phyloP scores from a whole-genome alignment of 805 yeast genomes.

The Wickerhamiella qilinensis region DNA sequence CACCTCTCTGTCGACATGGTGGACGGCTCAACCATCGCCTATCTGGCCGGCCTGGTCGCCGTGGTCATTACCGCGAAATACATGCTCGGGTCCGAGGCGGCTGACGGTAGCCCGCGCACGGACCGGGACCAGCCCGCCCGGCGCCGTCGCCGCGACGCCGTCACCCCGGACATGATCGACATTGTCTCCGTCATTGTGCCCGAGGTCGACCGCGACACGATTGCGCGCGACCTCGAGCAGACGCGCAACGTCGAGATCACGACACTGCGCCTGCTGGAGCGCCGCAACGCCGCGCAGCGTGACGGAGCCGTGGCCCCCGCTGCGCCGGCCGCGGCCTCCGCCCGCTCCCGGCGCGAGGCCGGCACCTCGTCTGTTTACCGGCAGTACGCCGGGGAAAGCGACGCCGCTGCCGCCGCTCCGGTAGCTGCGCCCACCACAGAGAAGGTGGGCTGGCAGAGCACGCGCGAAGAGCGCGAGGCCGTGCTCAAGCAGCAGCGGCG shows the following conservation, averaged over 20 bases:
- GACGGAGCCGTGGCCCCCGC: too few relatives aligned
- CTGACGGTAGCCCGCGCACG: neutral
- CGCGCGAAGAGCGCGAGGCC: conserved; percentile 28
- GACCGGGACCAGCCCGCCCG: conserved; percentile 1
- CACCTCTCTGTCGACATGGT: too few relatives aligned
- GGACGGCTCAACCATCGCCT: conserved; percentile 11
- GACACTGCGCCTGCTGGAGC: conserved; percentile 47
- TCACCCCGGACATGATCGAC: conserved; percentile 48
- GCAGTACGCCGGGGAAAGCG: too few relatives aligned
- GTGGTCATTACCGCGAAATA: conserved; percentile 9
- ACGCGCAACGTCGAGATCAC: conserved; percentile 63
- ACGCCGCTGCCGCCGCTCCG: too few relatives aligned
- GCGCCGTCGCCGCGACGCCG: conserved; percentile 14
- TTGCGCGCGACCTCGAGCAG: conserved; percentile 52
- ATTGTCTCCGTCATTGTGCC: conserved; percentile 79
- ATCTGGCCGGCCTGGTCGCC: conserved; percentile 13
- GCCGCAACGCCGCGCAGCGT: conserved; percentile 38
- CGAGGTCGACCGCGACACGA: conserved; percentile 46
- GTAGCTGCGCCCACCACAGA: conserved; percentile 4
- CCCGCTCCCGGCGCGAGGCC: too few relatives aligned
- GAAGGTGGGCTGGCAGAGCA: conserved; percentile 26
- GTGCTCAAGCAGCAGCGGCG: conserved; percentile 33
- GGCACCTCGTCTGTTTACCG: too few relatives aligned
- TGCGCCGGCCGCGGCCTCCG: too few relatives aligned
- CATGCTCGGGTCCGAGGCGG: conserved; percentile 4